Conservation (phyloP, 495 filamentous ascomycete species). For the Saxispiralis lemnorum region DNA sequence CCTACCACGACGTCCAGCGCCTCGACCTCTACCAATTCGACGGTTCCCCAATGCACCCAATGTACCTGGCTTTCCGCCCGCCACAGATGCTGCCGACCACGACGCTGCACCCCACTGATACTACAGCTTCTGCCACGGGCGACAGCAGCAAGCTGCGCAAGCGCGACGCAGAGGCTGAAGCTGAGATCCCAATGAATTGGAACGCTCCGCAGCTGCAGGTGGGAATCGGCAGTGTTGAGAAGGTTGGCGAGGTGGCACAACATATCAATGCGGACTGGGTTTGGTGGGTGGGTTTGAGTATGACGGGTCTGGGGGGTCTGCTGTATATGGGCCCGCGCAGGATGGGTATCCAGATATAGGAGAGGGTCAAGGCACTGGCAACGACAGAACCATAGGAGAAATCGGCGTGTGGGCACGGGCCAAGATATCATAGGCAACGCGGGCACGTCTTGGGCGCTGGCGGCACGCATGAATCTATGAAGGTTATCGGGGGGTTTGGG, state of each 20-base stretch:
- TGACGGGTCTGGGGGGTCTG: slow-evolving; percentile 46
- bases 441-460: too few relatives aligned
- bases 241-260: slow-evolving; percentile 22
- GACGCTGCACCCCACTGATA: slow-evolving; percentile 34
- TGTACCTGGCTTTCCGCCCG: slow-evolving; percentile 52
- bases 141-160: slow-evolving; percentile 24
- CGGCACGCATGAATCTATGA: too few relatives aligned
- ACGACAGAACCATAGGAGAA: too few relatives aligned
- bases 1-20: slow-evolving; percentile 43
- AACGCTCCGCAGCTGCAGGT: slow-evolving; percentile 17
- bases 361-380: background rate
- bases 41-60: slow-evolving; percentile 50
- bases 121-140: slow-evolving; percentile 19
- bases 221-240: slow-evolving; percentile 11
- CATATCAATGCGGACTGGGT: slow-evolving; percentile 37
- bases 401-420: too few relatives aligned
- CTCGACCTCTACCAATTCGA: slow-evolving; percentile 50
- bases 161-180: slow-evolving; percentile 8
- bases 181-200: slow-evolving; percentile 27
- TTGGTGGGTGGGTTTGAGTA: slow-evolving; percentile 55
- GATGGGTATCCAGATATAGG: slow-evolving; percentile 15
- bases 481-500: too few relatives aligned
- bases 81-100: slow-evolving; percentile 61
- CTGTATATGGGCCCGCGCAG: slow-evolving; percentile 26
- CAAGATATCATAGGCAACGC: too few relatives aligned